Evolutionary conservation across 2,329 filamentous ascomycete genomes (phyloP).

Genomic region (Aspergillus sojae): DNA sequence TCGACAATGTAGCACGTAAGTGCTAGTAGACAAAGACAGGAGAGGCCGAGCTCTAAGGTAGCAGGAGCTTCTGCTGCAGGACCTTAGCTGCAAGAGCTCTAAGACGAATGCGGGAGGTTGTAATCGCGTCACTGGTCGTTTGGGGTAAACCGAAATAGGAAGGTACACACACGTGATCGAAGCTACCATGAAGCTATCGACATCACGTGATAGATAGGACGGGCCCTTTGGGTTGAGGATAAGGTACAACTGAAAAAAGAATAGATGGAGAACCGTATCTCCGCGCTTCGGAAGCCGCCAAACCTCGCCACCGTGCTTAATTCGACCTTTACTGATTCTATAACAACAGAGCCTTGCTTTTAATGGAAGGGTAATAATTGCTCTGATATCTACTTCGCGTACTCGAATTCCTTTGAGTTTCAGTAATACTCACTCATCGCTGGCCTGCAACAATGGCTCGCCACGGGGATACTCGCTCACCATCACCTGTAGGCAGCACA

Average conservation of each 20-base stretch:
- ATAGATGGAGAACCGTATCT: slow-evolving; percentile 2
- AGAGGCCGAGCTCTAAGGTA: background rate
- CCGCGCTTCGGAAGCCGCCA: background rate
- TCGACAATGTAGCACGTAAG: background rate
- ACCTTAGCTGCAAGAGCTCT: slow-evolving; percentile 19
- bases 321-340: background rate
- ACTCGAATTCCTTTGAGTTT: slow-evolving; percentile 34
- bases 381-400: slow-evolving; percentile 22
- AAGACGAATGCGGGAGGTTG: slow-evolving; percentile 35
- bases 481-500: slow-evolving; percentile 89
- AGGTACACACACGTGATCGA: slow-evolving; percentile 20
- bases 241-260: slow-evolving; percentile 9
- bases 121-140: slow-evolving; percentile 25
- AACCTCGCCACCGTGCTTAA: slow-evolving; percentile 3
- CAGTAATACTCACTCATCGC: slow-evolving; percentile 54
- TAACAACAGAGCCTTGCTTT: slow-evolving; percentile 8
- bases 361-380: slow-evolving; percentile 29
- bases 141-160: slow-evolving; percentile 30
- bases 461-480: slow-evolving; percentile 74
- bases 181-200: background rate
- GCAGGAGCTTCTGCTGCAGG: slow-evolving; percentile 8
- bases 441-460: slow-evolving; percentile 62
- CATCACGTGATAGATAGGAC: slow-evolving; percentile 15
- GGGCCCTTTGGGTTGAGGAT: background rate
- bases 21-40: background rate